These are phyloP conservation scores for Trypanosoma theileri DNA, from an alignment of 208 protist species.

Conservation along the genomic window DNA sequence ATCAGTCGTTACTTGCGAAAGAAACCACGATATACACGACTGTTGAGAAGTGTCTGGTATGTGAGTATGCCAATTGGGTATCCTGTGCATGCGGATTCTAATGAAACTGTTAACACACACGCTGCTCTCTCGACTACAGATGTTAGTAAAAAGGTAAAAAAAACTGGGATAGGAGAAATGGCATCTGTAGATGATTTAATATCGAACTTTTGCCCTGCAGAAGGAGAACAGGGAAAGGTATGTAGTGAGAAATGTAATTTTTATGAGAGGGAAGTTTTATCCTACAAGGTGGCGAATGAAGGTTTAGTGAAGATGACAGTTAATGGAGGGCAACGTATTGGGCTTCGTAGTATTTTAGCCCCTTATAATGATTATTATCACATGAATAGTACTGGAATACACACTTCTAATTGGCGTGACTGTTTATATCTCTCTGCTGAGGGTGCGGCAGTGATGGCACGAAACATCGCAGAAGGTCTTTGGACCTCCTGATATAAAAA, in stretches of 20 bases:
- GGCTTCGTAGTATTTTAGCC: slow-evolving; percentile 8
- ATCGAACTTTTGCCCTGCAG: background rate
- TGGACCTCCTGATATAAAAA: background rate
- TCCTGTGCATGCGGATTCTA: slow-evolving; percentile 1
- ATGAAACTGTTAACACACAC: background rate
- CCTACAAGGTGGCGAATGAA: slow-evolving; percentile 14
- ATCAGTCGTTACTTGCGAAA: slow-evolving; percentile 20
- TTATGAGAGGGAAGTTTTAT: background rate
- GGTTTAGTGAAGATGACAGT: slow-evolving; percentile 1
- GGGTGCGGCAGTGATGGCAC: background rate
- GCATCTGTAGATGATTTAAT: background rate
- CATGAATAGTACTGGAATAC: background rate
- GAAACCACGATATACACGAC: slow-evolving; percentile 13
- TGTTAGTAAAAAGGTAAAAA: background rate
- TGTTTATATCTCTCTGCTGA: slow-evolving; percentile 1
- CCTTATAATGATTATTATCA: slow-evolving; percentile 20
- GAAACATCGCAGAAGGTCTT: slow-evolving; percentile 6
- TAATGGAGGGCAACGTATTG: background rate
- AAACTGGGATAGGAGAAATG: background rate
- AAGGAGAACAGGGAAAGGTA: background rate
- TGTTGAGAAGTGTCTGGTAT: slow-evolving; percentile 18
- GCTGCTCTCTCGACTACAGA: background rate
- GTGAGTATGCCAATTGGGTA: slow-evolving; percentile 25
- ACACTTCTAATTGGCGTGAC: slow-evolving; percentile 14
- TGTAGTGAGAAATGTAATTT: slow-evolving; percentile 8